phyloP scores from a whole-genome alignment of 1,284 basidiomycete species.

The Wolfiporia cocos region DNA sequence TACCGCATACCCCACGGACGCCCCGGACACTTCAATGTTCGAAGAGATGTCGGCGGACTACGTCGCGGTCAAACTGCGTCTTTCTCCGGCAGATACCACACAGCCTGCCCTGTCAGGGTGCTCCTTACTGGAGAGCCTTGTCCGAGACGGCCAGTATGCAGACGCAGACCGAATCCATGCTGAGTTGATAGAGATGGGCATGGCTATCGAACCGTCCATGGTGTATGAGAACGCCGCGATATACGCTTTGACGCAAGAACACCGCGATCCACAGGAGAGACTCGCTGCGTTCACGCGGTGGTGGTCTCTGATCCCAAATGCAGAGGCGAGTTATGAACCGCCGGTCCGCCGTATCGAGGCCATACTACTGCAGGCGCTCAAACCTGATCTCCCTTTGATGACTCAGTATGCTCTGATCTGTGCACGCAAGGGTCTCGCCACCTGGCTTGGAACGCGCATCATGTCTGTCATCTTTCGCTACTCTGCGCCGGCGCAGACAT shows the following conservation, averaged over 20 bases:
- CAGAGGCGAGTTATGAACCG: background rate
- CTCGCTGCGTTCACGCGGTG: slow-evolving; percentile 28
- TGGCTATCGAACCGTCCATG: slow-evolving; percentile 23
- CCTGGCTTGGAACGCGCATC: slow-evolving; percentile 2
- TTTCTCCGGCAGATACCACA: slow-evolving; percentile 9
- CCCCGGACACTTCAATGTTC: slow-evolving; percentile 25
- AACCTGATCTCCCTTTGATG: slow-evolving; percentile 19
- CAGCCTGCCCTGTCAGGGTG: too few species aligned
- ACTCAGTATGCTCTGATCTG: slow-evolving; percentile 20
- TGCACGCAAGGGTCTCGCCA: slow-evolving; percentile 23
- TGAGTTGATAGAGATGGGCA: slow-evolving; percentile 27
- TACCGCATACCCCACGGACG: slow-evolving; percentile 20
- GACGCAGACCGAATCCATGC: slow-evolving; percentile 23
- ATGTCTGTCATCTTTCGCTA: slow-evolving; percentile 18
- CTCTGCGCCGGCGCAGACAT: slow-evolving; percentile 10
- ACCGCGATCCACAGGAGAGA: slow-evolving; percentile 15
- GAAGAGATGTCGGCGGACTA: slow-evolving; percentile 25
- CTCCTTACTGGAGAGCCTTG: slow-evolving; percentile 19
- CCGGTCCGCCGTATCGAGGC: background rate
- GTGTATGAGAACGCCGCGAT: slow-evolving; percentile 28
- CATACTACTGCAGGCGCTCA: slow-evolving; percentile 10
- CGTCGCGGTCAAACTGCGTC: background rate
- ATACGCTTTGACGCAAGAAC: slow-evolving; percentile 13
- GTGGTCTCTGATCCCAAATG: slow-evolving; percentile 33
- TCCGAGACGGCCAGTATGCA: slow-evolving; percentile 12